phyloP scores from a whole-genome alignment of 306 rosid species.

The Fragaria iinumae region DNA sequence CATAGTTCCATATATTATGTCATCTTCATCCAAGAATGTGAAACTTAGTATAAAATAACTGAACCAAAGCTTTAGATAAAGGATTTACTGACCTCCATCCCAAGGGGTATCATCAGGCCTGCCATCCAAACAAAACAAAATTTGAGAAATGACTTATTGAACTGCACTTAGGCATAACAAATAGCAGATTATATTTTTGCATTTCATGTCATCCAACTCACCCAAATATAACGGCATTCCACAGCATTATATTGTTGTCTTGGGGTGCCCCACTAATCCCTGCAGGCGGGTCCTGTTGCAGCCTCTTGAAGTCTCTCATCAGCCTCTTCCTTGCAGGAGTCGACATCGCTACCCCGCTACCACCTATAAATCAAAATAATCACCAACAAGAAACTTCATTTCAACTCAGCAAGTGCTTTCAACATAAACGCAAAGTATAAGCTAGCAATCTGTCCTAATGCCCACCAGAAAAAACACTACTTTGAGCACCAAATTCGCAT shows the following conservation, averaged over 20 bases:
- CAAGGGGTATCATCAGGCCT: conserved; percentile 98
- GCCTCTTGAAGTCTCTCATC: conserved; percentile 93
- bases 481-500: neutral
- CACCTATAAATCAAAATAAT: conserved; percentile 13
- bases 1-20: neutral
- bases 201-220: conserved; percentile 27
- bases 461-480: neutral
- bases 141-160: conserved; percentile 53
- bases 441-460: neutral
- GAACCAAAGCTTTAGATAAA: conserved; percentile 13
- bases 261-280: conserved; percentile 97
- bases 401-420: neutral
- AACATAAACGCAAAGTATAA: neutral
- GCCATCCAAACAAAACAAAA: conserved; percentile 57
- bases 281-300: conserved; percentile 94
- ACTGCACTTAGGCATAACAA: neutral
- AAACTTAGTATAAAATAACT: neutral
- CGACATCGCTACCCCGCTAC: conserved; percentile 44
- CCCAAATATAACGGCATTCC: conserved; percentile 99
- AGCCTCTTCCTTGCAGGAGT: conserved; percentile 92
- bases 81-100: conserved; percentile 84
- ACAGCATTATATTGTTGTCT: conserved; percentile 88
- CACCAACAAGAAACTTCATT: conserved; percentile 14
- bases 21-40: neutral
- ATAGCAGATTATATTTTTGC: neutral